phyloP scores from a whole-genome alignment of 805 yeast species.

The Sporopachydermia quercuum region DNA sequence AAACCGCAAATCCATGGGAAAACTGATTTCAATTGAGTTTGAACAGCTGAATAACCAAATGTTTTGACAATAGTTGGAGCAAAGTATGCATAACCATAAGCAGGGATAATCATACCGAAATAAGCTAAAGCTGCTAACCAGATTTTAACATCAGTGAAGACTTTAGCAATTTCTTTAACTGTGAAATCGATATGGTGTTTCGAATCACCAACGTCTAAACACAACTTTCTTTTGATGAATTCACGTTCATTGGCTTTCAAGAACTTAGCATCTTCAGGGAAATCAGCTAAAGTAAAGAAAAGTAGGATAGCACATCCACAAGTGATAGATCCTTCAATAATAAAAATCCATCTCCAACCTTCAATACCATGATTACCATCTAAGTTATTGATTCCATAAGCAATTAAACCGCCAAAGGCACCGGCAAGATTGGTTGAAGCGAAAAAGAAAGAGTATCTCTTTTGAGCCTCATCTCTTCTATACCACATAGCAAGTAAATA shows the following conservation, averaged over 20 bases:
- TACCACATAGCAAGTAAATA: slow-evolving; percentile 48
- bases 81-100: slow-evolving; percentile 63
- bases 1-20: slow-evolving; percentile 78
- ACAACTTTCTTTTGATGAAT: slow-evolving; percentile 45
- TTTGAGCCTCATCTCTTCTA: slow-evolving; percentile 47
- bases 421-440: slow-evolving; percentile 64
- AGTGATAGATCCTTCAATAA: slow-evolving; percentile 33
- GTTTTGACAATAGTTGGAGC: slow-evolving; percentile 50
- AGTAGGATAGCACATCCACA: slow-evolving; percentile 18
- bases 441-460: slow-evolving; percentile 55
- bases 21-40: slow-evolving; percentile 68
- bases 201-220: slow-evolving; percentile 33
- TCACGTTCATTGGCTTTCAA: slow-evolving; percentile 35
- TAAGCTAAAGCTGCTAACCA: slow-evolving; percentile 46
- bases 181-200: slow-evolving; percentile 34
- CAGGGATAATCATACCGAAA: slow-evolving; percentile 54
- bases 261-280: slow-evolving; percentile 55
- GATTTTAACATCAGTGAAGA: slow-evolving; percentile 45
- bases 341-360: slow-evolving; percentile 43
- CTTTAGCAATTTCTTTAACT: slow-evolving; percentile 27
- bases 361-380: slow-evolving; percentile 27
- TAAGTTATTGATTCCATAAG: slow-evolving; percentile 45
- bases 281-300: slow-evolving; percentile 45
- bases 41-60: slow-evolving; percentile 51
- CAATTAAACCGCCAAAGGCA: slow-evolving; percentile 65